Conservation (phyloP, 139 green algal species). For the Yamagishiella unicocca region DNA sequence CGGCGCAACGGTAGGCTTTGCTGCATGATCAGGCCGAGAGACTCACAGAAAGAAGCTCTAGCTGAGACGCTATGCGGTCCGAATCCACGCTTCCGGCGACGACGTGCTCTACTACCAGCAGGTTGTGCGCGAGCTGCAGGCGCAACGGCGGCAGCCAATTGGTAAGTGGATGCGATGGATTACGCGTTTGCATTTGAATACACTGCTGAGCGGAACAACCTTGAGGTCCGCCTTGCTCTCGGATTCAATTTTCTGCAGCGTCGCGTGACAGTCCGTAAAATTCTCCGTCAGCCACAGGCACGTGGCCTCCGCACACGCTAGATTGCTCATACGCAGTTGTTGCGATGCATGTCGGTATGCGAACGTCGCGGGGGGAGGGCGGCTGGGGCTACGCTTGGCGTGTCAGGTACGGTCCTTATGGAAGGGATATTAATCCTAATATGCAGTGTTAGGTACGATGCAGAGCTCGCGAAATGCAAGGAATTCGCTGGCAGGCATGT, state of each 20-base stretch:
- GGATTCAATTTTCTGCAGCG: slow-evolving; percentile 28
- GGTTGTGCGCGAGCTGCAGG: slow-evolving; percentile 45
- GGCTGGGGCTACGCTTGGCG: no score
- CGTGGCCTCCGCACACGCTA: slow-evolving; percentile 30
- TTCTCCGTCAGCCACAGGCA: slow-evolving; percentile 36
- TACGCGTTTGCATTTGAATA: background rate
- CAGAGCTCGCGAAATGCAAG: no score
- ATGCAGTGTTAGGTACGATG: no score
- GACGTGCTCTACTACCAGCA: slow-evolving; percentile 34
- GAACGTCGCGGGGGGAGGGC: background rate
- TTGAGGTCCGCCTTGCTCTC: slow-evolving; percentile 10
- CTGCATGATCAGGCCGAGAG: no score
- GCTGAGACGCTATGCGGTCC: slow-evolving; percentile 14
- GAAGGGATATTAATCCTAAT: no score
- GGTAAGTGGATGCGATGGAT: background rate
- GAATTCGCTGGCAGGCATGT: background rate
- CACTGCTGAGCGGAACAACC: background rate
- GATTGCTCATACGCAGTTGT: background rate
- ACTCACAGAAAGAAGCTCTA: slow-evolving; percentile 5
- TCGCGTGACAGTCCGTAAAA: background rate
- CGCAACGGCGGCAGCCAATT: background rate
- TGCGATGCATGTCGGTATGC: slow-evolving; percentile 4
- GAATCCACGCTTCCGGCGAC: background rate
- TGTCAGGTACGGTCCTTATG: no score
- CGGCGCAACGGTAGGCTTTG: no score